These are phyloP conservation scores for Gossypium australe DNA, from an alignment of 345 rosid genomes.

Conservation along the genomic window DNA sequence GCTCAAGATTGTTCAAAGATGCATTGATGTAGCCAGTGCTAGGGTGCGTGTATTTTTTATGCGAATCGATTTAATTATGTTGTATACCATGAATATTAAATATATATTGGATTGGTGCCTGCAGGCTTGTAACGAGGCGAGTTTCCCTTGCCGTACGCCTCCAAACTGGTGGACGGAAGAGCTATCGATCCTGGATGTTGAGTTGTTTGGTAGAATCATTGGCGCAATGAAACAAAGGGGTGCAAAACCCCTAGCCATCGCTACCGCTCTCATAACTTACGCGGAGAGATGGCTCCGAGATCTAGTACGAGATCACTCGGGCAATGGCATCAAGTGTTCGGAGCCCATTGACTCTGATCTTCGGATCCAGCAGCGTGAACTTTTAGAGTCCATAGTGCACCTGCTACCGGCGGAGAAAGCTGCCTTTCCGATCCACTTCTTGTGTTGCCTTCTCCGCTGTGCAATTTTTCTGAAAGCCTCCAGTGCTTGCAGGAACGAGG, in stretches of 20 bases:
- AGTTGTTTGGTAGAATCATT: slow-evolving; percentile 46
- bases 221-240: slow-evolving; percentile 64
- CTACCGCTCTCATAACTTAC: slow-evolving; percentile 62
- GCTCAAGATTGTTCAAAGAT: slow-evolving; percentile 60
- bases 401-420: slow-evolving; percentile 73
- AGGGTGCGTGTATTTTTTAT: slow-evolving; percentile 37
- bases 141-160: slow-evolving; percentile 78
- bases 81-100: neutral
- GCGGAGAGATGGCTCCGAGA: slow-evolving; percentile 78
- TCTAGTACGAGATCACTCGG: slow-evolving; percentile 80
- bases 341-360: slow-evolving; percentile 30
- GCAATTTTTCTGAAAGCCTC: slow-evolving; percentile 65
- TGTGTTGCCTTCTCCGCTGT: slow-evolving; percentile 85
- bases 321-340: slow-evolving; percentile 38
- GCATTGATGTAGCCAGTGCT: slow-evolving; percentile 51
- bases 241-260: slow-evolving; percentile 50
- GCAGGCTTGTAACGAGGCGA: slow-evolving; percentile 75
- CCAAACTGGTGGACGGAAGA: slow-evolving; percentile 98
- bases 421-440: slow-evolving; percentile 66
- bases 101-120: neutral
- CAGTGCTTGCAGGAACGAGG: slow-evolving; percentile 54
- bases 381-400: slow-evolving; percentile 60
- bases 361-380: slow-evolving; percentile 45
- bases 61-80: neutral
- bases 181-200: slow-evolving; percentile 61